Conservation (phyloP, 1,284 basidiomycete genomes). For the Ceratobasidium sp. region DNA sequence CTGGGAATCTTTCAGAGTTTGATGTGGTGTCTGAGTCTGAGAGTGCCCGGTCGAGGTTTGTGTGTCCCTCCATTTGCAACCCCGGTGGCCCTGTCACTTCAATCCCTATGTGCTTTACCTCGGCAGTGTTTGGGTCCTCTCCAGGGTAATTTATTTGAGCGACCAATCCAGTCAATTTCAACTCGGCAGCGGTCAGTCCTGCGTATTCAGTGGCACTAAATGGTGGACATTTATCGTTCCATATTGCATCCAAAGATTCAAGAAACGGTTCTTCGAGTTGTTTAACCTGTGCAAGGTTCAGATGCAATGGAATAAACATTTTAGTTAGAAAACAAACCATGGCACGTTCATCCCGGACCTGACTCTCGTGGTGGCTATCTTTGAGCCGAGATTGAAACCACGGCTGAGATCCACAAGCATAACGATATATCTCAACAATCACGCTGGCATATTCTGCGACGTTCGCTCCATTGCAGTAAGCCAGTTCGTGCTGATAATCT, state of each 20-base stretch:
- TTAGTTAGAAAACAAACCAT: background rate
- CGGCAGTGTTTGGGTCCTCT: no score
- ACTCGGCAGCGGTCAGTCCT: background rate
- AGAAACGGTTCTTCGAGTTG: background rate
- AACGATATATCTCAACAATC: background rate
- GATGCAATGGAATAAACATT: no score
- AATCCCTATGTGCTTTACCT: no score
- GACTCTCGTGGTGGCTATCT: background rate
- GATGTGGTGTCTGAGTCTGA: no score
- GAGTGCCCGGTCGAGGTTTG: no score
- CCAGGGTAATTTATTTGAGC: no score
- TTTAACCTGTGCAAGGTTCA: background rate
- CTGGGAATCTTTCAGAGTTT: no score
- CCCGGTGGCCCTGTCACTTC: no score
- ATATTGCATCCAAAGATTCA: slow-evolving; percentile 1
- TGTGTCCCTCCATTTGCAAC: no score
- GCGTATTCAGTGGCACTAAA: slow-evolving; percentile 11
- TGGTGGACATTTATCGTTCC: background rate
- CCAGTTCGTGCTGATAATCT: background rate
- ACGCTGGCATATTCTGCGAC: background rate
- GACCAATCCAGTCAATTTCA: no score
- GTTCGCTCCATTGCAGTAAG: background rate
- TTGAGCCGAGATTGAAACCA: background rate
- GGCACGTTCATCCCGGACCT: background rate
- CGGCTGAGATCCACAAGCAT: background rate